Base-by-base conservation (phyloP, 1,139 yeast genomes). In the Saccharomyces pastorianus region DNA sequence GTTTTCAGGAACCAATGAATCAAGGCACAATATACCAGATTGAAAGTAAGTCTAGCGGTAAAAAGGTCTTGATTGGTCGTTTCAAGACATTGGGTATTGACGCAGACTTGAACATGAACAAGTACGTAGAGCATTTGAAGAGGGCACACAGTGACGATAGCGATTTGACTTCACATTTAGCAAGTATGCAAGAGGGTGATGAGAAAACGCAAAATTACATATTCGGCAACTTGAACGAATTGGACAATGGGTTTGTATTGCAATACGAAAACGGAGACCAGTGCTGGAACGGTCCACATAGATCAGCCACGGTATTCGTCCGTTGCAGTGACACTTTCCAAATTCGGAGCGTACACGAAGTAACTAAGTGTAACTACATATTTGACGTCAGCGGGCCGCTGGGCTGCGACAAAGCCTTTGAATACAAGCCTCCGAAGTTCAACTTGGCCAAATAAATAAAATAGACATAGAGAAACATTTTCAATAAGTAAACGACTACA, bases 261-360 rank as follows among this genome's bases (percentile, higher is more conserved):
- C 69, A 71, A 29, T 91, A 75, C 65, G 74, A 69, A 5, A 69
- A 76, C 34, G 99, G 99, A n/a, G 83, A 83, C 51, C 79, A 78
- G 65, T 95, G 99, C 70, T 93, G 99, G 97, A 88, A 90, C 67
- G 99, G 99, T 0, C 98, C 98, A 2, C 70, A 74, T 29, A 80
- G 99, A 67, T 79, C 85, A 34, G 91, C 90, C 0, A 72, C 71
- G 9, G 83, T 88, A 2, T 76, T 76, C 28, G 68, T 93, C 56
- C 73, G 74, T 23, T 95, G 99, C 71, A 96, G 96, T 0, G 72
- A 74, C 2, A 73, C 79, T 47, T 64, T 64, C 53, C 75, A 78
- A 56, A 73, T 95, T 31, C 54, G 83, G 29, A 71, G 82, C 2
- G 96, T 91, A 4, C 76, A 84, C 48, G 99, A 95, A 71, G 93